A percentile compares a stretch with the other conserved stretches of the same genome.
Conservation (phyloP, 2,329 filamentous ascomycete species). For the Pseudogymnoascus sp. region DNA sequence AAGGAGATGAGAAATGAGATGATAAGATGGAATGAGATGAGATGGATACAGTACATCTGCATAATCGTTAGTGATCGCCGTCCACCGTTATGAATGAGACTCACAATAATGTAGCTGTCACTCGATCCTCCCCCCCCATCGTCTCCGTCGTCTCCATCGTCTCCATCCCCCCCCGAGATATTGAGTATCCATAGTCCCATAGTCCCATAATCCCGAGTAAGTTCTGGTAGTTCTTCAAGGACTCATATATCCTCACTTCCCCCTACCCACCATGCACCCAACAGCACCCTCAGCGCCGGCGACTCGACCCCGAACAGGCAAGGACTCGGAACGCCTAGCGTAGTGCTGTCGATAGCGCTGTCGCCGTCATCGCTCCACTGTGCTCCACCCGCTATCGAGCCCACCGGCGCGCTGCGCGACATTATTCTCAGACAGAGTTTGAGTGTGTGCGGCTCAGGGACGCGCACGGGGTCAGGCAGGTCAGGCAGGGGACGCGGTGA, state of each 20-base stretch:
- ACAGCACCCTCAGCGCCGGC: neutral
- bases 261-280: neutral
- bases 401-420: neutral
- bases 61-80: neutral
- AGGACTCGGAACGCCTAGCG: neutral
- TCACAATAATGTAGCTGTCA: neutral
- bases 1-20: neutral
- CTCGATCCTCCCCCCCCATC: neutral
- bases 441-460: neutral
- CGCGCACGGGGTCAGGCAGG: neutral
- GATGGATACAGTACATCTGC: neutral
- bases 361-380: neutral
- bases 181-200: neutral
- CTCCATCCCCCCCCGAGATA: neutral
- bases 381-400: neutral
- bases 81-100: neutral
- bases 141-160: neutral
- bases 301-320: neutral
- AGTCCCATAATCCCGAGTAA: neutral
- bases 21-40: neutral
- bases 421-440: conserved; percentile 3
- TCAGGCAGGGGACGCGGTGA: neutral
- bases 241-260: conserved; percentile 1
- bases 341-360: neutral
- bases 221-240: neutral